Base-by-base conservation (phyloP, 2,329 filamentous ascomycete species). In the Fusarium miscanthi region DNA sequence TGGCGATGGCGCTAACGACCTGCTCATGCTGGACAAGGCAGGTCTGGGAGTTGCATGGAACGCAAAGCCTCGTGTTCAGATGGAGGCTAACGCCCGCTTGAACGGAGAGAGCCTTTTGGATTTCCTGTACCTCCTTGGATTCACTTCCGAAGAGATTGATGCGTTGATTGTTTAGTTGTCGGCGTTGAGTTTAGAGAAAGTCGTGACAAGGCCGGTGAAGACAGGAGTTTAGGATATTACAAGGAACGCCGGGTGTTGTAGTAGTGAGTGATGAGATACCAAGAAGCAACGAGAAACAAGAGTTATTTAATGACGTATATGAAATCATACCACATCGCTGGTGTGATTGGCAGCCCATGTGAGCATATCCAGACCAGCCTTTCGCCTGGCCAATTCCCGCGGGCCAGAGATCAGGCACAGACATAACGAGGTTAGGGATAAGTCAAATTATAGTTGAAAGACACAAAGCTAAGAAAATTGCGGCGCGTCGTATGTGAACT, bases 21-120 rank as follows among this genome's bases (percentile, higher is more conserved):
- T 96, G 72, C 84, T 92, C 64, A 96, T 96, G 93, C 90, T 96
- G 86, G 87, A 86, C 13, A 87, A 88, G 52, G 93, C 93, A 1
- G 93, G 92, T 1, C 61, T 95, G 41, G 94, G 93, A 25, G 90
- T 96, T 6, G 93, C 93, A 4, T 95, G 94, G 87, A 93, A 95
- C 78, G 94, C 93, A 14, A 96, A 96, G 85, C 92, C 93, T 4
- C 87, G 90, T 65, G 93, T 96, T 62, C 94, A 96, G 83, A 89
- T 91, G 84, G 89, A 93, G 80, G 93, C 93, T 5, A 89, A 90
- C 33, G 90, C 91, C 19, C 86, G 92, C 45, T 81, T 96, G 68
- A 96, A 96, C 78, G 88, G 90, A 27, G 86, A 89, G 68, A 93
- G 87, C 71, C 81, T 96, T 79, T 80, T 92, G 75, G 93, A 95